Base-by-base conservation (phyloP, 2,329 filamentous ascomycete genomes). In the Hymenoscyphus fructigenus region DNA sequence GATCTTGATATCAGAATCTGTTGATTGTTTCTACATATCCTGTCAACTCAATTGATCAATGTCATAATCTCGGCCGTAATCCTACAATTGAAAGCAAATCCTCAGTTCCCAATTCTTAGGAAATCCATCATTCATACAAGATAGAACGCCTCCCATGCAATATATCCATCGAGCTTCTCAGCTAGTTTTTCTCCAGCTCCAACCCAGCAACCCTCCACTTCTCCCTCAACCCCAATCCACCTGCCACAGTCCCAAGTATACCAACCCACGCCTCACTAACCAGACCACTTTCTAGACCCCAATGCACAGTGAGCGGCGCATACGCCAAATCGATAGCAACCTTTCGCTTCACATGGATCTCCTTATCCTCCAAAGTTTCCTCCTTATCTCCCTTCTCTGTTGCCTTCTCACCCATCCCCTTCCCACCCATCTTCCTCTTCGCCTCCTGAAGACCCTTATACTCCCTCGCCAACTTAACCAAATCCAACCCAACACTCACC, bases 291-390 rank as follows among this genome's bases (percentile, higher is more conserved):
- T 91, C 87, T 50, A 89, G 76, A 72, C 91, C 90, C 89, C 91
- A 97, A 79, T 97, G 92, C 29, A 94, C 74, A 67, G 91, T 94
- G 75, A 96, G 81, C 36, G 93, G 92, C 63, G 91, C 87, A 87
- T 91, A 96, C 36, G 90, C 88, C 67, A 86, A 75, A 78, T 92
- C 93, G 53, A 88, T 84, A 23, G 87, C 81, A 61, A 94, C 78
- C 73, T 88, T 85, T 74, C 84, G 86, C 82, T 84, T 88, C 85
- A 86, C 93, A 70, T 65, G 73, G 70, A 66, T 72, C 70, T 66
- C 72, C 59, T 74, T 75, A 60, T 73, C 71, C 53, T 61, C 69
- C 61, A 75, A 71, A 56, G 75, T 78, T 71, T 79, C 60, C 92
- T 79, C 74, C 87, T 85, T 73, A 83, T 85, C 81, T 85, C 87